Conservation (phyloP, 225 moss, liverwort and hornwort species). For the Marchantia paleacea region DNA sequence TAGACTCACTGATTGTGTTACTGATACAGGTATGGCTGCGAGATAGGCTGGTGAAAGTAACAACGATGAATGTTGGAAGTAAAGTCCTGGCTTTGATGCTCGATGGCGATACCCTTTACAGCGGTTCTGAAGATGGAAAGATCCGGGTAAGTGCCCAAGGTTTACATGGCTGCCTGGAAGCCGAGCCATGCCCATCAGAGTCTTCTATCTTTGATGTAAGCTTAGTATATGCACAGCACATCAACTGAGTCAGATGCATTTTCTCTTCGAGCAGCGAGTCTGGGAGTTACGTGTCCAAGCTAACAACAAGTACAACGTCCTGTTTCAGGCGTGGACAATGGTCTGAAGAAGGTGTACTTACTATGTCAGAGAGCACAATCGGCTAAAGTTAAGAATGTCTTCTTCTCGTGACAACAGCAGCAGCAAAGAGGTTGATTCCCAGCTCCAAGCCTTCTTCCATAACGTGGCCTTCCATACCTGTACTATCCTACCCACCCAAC, state of each 20-base stretch:
- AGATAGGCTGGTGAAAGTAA: slow-evolving; percentile 35
- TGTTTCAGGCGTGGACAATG: background rate
- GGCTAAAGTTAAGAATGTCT: background rate
- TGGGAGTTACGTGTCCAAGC: no score
- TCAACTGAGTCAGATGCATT: no score
- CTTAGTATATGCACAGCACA: no score
- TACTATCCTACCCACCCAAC: no score
- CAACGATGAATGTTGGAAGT: slow-evolving; percentile 38
- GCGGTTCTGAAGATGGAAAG: slow-evolving; percentile 48
- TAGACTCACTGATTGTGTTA: background rate
- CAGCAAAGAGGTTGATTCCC: no score
- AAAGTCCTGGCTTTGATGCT: slow-evolving; percentile 38
- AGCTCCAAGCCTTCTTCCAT: no score
- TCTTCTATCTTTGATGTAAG: background rate
- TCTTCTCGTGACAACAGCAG: background rate
- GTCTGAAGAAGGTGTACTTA: background rate
- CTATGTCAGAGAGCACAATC: background rate
- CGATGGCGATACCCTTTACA: slow-evolving; percentile 45
- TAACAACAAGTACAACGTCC: background rate
- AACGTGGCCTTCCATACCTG: no score
- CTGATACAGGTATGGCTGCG: slow-evolving; percentile 47
- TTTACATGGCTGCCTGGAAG: no score
- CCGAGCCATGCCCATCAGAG: background rate
- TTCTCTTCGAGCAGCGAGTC: no score
- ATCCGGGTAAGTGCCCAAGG: slow-evolving; percentile 39